Percentiles rank a stretch among this genome's conserved stretches.
phyloP scores from a whole-genome alignment of 345 rosid species.

The Hypericum androsaemum region DNA sequence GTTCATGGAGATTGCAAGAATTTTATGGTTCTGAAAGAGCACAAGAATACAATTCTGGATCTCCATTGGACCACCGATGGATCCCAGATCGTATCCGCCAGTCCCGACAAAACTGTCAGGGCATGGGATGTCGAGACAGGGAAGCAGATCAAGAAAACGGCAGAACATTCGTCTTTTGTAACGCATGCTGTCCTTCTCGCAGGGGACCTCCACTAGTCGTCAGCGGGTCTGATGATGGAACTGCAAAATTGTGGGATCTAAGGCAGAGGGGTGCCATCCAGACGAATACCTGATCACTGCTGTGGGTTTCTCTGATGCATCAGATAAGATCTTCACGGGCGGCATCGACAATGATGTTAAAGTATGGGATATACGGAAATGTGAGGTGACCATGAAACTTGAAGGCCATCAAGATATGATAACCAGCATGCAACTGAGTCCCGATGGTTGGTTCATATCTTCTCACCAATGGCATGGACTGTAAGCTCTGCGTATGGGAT shows the following conservation, averaged over 20 bases:
- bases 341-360: slow-evolving; percentile 85
- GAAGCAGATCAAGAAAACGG: slow-evolving; percentile 95
- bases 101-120: slow-evolving; percentile 84
- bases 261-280: slow-evolving; percentile 98
- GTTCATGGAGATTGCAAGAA: slow-evolving; percentile 93
- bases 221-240: slow-evolving; percentile 96
- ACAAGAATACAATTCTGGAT: slow-evolving; percentile 85
- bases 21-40: slow-evolving; percentile 90
- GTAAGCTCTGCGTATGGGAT: slow-evolving; percentile 93
- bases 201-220: slow-evolving; percentile 88
- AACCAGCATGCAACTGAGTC: slow-evolving; percentile 86
- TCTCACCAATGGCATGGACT: slow-evolving; percentile 88
- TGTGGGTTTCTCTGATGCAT: slow-evolving; percentile 85
- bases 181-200: slow-evolving; percentile 83
- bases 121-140: slow-evolving; percentile 96
- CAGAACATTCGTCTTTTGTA: slow-evolving; percentile 84
- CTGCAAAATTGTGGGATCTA: slow-evolving; percentile 98
- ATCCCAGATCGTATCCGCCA: slow-evolving; percentile 76
- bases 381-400: slow-evolving; percentile 83
- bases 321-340: slow-evolving; percentile 86
- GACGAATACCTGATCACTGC: slow-evolving; percentile 94
- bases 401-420: slow-evolving; percentile 95
- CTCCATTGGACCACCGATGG: slow-evolving; percentile 96
- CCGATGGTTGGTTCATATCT: slow-evolving; percentile 96
- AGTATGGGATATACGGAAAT: slow-evolving; percentile 88